Evolutionary conservation across 208 protist species (phyloP).

Genomic region (Spongospora subterranea): DNA sequence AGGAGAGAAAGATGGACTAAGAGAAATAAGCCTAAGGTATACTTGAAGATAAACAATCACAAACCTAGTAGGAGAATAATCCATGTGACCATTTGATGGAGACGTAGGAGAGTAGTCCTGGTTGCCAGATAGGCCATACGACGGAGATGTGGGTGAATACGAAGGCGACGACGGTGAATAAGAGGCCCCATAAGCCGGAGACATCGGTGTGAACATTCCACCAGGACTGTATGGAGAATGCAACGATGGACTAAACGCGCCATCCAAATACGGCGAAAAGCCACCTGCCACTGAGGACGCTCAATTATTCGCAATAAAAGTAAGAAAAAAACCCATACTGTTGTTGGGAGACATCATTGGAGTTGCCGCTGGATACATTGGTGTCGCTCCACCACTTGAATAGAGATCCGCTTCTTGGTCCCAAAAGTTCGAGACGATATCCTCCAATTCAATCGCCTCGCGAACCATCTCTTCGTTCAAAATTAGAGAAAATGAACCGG

Average conservation of each 20-base stretch:
- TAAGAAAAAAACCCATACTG: not conserved
- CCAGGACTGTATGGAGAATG: constrained; percentile 56
- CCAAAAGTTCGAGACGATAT: constrained; percentile 23
- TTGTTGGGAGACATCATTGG: constrained; percentile 57
- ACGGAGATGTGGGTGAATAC: constrained; percentile 65
- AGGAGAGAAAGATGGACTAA: constrained; percentile 65
- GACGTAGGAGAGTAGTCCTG: constrained; percentile 1
- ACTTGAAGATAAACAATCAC: constrained; percentile 75
- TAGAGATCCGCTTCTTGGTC: constrained; percentile 55
- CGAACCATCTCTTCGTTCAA: constrained; percentile 88
- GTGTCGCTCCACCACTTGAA: not conserved
- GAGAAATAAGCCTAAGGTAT: constrained; percentile 65
- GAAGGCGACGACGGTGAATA: constrained; percentile 61
- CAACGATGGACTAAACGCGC: constrained; percentile 52
- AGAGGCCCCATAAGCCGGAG: constrained; percentile 61
- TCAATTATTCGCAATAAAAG: constrained; percentile 34
- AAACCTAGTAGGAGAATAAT: constrained; percentile 71
- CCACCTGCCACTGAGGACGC: constrained; percentile 58
- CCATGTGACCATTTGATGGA: constrained; percentile 50
- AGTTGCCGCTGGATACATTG: constrained; percentile 27
- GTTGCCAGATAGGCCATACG: too few relatives aligned
- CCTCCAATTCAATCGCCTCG: constrained; percentile 71
- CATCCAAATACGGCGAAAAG: constrained; percentile 45
- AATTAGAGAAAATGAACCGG: constrained; percentile 93
- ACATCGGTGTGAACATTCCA: constrained; percentile 70